These are phyloP conservation scores for Boletellus ananiceps DNA, from an alignment of 768 basidiomycete genomes.

Conservation along the genomic window DNA sequence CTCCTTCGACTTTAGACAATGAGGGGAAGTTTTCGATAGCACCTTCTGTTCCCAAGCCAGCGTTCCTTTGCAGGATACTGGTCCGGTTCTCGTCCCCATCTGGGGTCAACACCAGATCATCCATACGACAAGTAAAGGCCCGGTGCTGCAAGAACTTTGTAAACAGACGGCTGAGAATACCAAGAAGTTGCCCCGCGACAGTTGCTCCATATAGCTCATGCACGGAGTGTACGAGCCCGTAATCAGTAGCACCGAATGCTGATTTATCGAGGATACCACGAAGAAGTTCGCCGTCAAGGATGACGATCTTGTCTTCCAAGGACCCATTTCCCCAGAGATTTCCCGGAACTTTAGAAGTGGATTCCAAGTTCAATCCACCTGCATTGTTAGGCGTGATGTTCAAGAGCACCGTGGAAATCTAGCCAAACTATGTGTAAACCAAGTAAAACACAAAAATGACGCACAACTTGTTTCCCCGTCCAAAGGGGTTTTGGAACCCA, in stretches of 20 bases:
- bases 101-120: slow-evolving; percentile 87
- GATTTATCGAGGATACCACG: slow-evolving; percentile 96
- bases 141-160: slow-evolving; percentile 96
- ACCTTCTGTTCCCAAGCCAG: slow-evolving; percentile 75
- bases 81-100: slow-evolving; percentile 70
- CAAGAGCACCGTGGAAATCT: slow-evolving; percentile 92
- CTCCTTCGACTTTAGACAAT: slow-evolving; percentile 44
- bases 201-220: slow-evolving; percentile 93
- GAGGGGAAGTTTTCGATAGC: slow-evolving; percentile 91
- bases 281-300: slow-evolving; percentile 90
- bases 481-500: slow-evolving; percentile 89
- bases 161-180: slow-evolving; percentile 89
- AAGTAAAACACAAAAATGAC: slow-evolving; percentile 19
- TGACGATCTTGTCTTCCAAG: slow-evolving; percentile 78
- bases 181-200: slow-evolving; percentile 84
- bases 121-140: slow-evolving; percentile 98
- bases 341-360: slow-evolving; percentile 87
- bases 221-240: slow-evolving; percentile 94
- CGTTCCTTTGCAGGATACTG: slow-evolving; percentile 61
- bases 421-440: slow-evolving; percentile 1
- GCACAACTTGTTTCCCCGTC: slow-evolving; percentile 97
- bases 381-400: slow-evolving; percentile 84
- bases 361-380: slow-evolving; percentile 77
- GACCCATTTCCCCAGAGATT: slow-evolving; percentile 79
- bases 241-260: slow-evolving; percentile 93